Percentiles rank a stretch among this genome's conserved stretches.
Conservation (phyloP, 2,329 filamentous ascomycete species). For the Alternaria sp. region DNA sequence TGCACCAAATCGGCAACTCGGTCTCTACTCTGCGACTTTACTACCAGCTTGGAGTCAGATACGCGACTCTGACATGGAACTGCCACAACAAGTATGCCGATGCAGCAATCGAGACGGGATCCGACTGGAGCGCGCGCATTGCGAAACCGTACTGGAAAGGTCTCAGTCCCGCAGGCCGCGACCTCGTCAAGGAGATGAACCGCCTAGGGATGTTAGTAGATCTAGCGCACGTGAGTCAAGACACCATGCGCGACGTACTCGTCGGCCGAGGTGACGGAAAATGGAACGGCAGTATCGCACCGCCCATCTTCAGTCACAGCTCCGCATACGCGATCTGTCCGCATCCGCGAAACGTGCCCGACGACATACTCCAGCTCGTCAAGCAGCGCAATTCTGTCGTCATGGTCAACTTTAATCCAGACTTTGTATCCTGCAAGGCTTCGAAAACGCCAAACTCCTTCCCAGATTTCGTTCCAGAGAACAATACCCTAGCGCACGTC, state of each 20-base stretch:
- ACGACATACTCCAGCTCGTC: slow-evolving; percentile 79
- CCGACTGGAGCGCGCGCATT: slow-evolving; percentile 45
- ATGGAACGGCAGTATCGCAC: slow-evolving; percentile 77
- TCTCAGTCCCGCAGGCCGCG: slow-evolving; percentile 71
- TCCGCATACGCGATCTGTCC: slow-evolving; percentile 81
- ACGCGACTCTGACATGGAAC: slow-evolving; percentile 89
- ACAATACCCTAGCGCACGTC: slow-evolving; percentile 78
- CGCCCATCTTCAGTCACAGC: slow-evolving; percentile 88
- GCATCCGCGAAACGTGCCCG: slow-evolving; percentile 88
- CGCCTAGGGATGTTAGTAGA: slow-evolving; percentile 94
- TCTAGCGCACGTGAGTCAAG: slow-evolving; percentile 76
- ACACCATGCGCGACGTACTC: slow-evolving; percentile 86
- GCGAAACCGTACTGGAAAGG: slow-evolving; percentile 70
- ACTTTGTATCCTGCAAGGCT: slow-evolving; percentile 78
- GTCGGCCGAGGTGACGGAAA: slow-evolving; percentile 57
- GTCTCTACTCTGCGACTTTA: slow-evolving; percentile 76
- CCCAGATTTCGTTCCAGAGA: slow-evolving; percentile 69
- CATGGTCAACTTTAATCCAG: slow-evolving; percentile 88
- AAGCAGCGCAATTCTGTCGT: slow-evolving; percentile 76
- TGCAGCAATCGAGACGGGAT: slow-evolving; percentile 70
- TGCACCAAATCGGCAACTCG: slow-evolving; percentile 93
- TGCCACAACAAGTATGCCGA: slow-evolving; percentile 92
- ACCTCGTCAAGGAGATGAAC: slow-evolving; percentile 87
- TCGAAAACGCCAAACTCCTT: slow-evolving; percentile 66
- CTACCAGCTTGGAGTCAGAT: slow-evolving; percentile 80